Base-by-base conservation (phyloP, 805 yeast genomes). In the Dipodascus geniculatus region DNA sequence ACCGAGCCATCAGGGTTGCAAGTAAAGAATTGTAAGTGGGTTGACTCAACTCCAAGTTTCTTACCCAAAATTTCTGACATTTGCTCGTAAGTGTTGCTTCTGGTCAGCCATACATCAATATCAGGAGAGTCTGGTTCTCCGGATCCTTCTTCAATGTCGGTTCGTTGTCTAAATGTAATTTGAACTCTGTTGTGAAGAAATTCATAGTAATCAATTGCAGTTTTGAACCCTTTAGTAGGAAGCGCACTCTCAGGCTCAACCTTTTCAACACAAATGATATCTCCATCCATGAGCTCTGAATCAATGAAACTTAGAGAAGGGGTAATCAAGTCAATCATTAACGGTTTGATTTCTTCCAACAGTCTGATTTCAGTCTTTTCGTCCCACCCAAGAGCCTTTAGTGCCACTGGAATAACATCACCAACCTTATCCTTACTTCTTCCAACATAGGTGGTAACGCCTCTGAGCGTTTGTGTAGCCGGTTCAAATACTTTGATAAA, bases 401-500 rank as follows among this genome's bases (percentile, higher is more conserved):
- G 48, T 50, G 67, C 59, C 11, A 20, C 11, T 6, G 60, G 60
- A 23, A 68, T 52, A 23, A 74, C 54, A 11, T 61, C 67, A n/a
- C 61, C 58, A 50, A 73, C 74, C 31, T 65, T 61, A 20, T 76
- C 78, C 49, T 75, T 76, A 51, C 74, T 75, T 11, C 74, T 66
- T 1, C 85, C 80, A 19, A 74, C 67, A 2, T 74, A 64, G 60
- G 86, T 85, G 0, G 86, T 77, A 19, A 85, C 68, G 1, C 96
- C 95, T n/a, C 65, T 67, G n/a, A 87, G 64, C 3, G 72, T 65
- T 63, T 81, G 84, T 0, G 68, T 60, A 2, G 64, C 63, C 1
- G 74, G 75, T 62, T 88, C 90, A 68, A 84, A 88, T 57, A 75
- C 74, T 65, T 89, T 88, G 51, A 88, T 60, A 59, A 70, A 70